A percentile compares a stretch with the other conserved stretches of the same genome.
These are phyloP conservation scores for Fusarium secorum DNA, from an alignment of 2,329 filamentous ascomycete genomes.

Conservation along the genomic window DNA sequence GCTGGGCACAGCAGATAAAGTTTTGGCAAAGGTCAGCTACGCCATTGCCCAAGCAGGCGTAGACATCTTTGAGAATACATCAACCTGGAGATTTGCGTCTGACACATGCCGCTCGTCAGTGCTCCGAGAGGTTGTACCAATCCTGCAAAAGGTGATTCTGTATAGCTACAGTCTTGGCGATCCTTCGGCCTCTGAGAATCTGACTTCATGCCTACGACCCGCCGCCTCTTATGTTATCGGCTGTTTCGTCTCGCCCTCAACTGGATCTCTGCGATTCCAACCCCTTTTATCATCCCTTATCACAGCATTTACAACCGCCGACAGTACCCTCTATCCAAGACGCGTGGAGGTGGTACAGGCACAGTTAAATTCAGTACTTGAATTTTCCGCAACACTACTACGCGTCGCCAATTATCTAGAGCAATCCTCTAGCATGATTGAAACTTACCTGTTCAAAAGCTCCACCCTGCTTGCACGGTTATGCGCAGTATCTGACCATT, in stretches of 20 bases:
- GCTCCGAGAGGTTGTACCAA: slow-evolving; percentile 70
- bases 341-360: slow-evolving; percentile 62
- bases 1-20: slow-evolving; percentile 79
- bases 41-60: slow-evolving; percentile 78
- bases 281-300: slow-evolving; percentile 77
- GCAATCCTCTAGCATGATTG: slow-evolving; percentile 70
- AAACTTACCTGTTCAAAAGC: slow-evolving; percentile 82
- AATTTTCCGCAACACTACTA: slow-evolving; percentile 74
- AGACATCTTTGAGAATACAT: slow-evolving; percentile 85
- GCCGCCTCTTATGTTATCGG: slow-evolving; percentile 80
- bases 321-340: slow-evolving; percentile 68
- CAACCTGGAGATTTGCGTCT: slow-evolving; percentile 82
- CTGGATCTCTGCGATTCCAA: slow-evolving; percentile 76
- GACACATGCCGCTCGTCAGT: slow-evolving; percentile 74
- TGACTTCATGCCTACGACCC: slow-evolving; percentile 70
- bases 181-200: slow-evolving; percentile 52
- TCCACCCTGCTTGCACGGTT: slow-evolving; percentile 79
- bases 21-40: slow-evolving; percentile 74
- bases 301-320: slow-evolving; percentile 54
- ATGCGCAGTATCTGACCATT: slow-evolving; percentile 73
- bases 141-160: slow-evolving; percentile 75
- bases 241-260: slow-evolving; percentile 75
- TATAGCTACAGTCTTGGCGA: slow-evolving; percentile 80
- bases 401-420: slow-evolving; percentile 72
- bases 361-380: slow-evolving; percentile 71